Evolutionary conservation across 1,284 basidiomycete genomes (phyloP).

Genomic region (Wolfiporia cocos): DNA sequence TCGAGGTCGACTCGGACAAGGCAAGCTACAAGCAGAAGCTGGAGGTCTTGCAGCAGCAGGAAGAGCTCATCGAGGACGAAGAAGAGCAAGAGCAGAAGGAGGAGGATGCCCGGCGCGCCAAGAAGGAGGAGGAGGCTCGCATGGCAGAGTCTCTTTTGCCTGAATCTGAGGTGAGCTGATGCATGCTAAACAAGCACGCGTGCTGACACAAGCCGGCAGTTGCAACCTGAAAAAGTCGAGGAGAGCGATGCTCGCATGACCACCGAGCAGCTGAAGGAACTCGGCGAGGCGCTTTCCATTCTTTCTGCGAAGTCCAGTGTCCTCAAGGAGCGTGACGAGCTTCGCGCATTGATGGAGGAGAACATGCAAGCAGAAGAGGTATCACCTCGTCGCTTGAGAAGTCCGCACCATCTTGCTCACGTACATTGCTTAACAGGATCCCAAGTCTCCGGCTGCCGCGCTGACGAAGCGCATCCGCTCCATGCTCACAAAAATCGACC

Average conservation of each 20-base stretch:
- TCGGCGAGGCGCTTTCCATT: slow-evolving; percentile 88
- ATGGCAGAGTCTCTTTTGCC: slow-evolving; percentile 73
- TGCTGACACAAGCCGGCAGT: no score
- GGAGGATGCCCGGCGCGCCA: slow-evolving; percentile 83
- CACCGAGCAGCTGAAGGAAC: slow-evolving; percentile 91
- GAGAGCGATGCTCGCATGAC: slow-evolving; percentile 87
- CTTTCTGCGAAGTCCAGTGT: slow-evolving; percentile 96
- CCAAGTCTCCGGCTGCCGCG: slow-evolving; percentile 72
- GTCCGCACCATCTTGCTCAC: background rate
- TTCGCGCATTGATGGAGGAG: slow-evolving; percentile 87
- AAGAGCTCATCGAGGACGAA: slow-evolving; percentile 99
- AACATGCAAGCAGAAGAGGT: slow-evolving; percentile 86
- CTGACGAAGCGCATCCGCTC: slow-evolving; percentile 91
- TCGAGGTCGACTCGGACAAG: slow-evolving; percentile 90
- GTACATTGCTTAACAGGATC: slow-evolving; percentile 56
- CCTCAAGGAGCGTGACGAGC: slow-evolving; percentile 91
- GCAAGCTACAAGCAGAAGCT: slow-evolving; percentile 98
- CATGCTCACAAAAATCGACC: slow-evolving; percentile 96
- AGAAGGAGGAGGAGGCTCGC: slow-evolving; percentile 74
- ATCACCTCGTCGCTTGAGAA: no score
- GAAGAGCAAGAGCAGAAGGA: slow-evolving; percentile 97
- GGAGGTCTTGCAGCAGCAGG: slow-evolving; percentile 96
- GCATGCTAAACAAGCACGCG: no score
- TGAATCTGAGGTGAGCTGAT: slow-evolving; percentile 78
- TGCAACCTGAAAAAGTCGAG: slow-evolving; percentile 44